Conservation (phyloP, 768 basidiomycete genomes). For the Lentinula aciculospora region DNA sequence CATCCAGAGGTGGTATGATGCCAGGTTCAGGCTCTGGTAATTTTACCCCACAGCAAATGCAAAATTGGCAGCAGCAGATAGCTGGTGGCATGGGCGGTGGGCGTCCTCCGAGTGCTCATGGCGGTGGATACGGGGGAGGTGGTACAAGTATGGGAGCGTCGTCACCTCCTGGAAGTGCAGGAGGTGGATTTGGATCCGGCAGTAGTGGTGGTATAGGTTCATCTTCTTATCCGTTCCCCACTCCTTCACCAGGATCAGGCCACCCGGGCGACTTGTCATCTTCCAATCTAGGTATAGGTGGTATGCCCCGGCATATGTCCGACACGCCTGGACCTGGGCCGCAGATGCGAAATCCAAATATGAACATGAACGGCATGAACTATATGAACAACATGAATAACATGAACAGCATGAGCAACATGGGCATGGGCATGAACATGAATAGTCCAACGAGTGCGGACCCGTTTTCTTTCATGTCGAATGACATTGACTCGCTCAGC, state of each 20-base stretch:
- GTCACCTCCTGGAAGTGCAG: slow-evolving; percentile 35
- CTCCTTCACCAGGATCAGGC: slow-evolving; percentile 6
- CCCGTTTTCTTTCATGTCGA: slow-evolving; percentile 26
- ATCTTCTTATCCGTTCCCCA: slow-evolving; percentile 8
- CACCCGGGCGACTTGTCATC: slow-evolving; percentile 3
- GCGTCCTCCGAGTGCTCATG: slow-evolving; percentile 1
- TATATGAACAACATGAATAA: slow-evolving; percentile 4
- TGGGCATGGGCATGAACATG: slow-evolving; percentile 7
- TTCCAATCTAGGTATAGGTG: slow-evolving; percentile 6
- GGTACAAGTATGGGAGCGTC: slow-evolving; percentile 19
- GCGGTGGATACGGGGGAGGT: neutral
- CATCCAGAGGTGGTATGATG: slow-evolving; percentile 11
- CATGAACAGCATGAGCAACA: neutral
- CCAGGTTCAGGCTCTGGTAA: slow-evolving; percentile 20
- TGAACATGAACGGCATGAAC: slow-evolving; percentile 3
- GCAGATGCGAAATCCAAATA: slow-evolving; percentile 3
- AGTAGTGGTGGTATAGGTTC: slow-evolving; percentile 15
- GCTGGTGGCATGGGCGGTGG: slow-evolving; percentile 12
- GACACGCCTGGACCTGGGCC: slow-evolving; percentile 6
- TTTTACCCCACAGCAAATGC: slow-evolving; percentile 26
- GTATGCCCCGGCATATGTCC: slow-evolving; percentile 10
- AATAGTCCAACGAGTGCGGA: slow-evolving; percentile 24
- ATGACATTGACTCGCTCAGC: slow-evolving; percentile 56
- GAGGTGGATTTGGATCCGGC: slow-evolving; percentile 16
- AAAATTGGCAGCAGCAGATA: slow-evolving; percentile 29